phyloP scores from a whole-genome alignment of 1,139 yeast species.

The Yamadazyma taylorii region DNA sequence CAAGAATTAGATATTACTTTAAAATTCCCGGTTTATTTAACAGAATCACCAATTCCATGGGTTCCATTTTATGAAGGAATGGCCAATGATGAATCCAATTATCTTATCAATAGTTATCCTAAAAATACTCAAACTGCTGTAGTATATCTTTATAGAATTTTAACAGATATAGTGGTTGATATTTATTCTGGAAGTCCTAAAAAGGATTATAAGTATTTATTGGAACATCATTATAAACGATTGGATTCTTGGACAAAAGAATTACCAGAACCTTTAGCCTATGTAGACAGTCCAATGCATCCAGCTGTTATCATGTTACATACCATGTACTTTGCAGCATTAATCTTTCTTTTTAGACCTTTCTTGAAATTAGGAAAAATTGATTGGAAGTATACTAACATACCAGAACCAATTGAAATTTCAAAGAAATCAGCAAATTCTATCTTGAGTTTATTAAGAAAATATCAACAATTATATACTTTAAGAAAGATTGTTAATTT shows the following conservation, averaged over 20 bases:
- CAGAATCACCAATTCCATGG: conserved; percentile 8
- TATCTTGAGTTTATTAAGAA: conserved; percentile 8
- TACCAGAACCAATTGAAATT: conserved; percentile 10
- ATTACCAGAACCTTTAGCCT: conserved; percentile 7
- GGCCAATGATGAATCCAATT: background rate
- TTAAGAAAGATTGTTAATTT: conserved; percentile 10
- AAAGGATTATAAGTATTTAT: conserved; percentile 7
- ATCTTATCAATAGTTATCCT: conserved; percentile 3
- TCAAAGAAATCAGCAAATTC: conserved; percentile 7
- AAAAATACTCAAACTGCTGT: conserved; percentile 11
- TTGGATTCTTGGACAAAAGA: conserved; percentile 7
- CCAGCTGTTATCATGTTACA: conserved; percentile 15
- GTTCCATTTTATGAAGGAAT: conserved; percentile 8
- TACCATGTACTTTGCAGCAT: conserved; percentile 13
- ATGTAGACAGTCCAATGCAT: conserved; percentile 6
- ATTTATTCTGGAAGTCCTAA: conserved; percentile 6
- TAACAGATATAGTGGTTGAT: conserved; percentile 9
- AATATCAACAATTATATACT: conserved; percentile 7
- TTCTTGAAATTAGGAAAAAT: conserved; percentile 11
- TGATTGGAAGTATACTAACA: conserved; percentile 7
- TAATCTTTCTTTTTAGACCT: conserved; percentile 14
- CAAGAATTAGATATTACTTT: conserved; percentile 9
- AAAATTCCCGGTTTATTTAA: conserved; percentile 7
- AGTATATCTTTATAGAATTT: conserved; percentile 9
- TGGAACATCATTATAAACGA: conserved; percentile 6